These are phyloP conservation scores for Mortierella hygrophila DNA, from an alignment of 192 early-diverging fungal species.

Conservation along the genomic window DNA sequence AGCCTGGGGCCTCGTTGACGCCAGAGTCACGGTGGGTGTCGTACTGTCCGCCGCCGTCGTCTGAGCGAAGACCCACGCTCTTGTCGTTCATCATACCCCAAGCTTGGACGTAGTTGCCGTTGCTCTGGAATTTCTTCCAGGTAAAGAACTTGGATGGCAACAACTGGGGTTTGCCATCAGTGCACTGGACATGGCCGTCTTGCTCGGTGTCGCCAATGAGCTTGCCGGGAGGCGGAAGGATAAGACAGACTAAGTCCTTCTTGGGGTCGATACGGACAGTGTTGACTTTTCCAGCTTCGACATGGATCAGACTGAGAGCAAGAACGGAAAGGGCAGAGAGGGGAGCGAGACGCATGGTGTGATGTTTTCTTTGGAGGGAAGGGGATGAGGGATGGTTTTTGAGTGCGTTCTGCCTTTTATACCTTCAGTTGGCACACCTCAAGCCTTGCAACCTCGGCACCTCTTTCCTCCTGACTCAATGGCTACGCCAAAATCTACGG, in stretches of 20 bases:
- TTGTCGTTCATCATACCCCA: constrained; percentile 57
- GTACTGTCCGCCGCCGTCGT: constrained; percentile 64
- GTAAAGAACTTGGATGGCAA: constrained; percentile 53
- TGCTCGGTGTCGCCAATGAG: constrained; percentile 25
- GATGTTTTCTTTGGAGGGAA: neutral
- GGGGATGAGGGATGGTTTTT: neutral
- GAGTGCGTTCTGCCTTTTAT: too few relatives aligned
- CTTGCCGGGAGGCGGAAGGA: constrained; percentile 23
- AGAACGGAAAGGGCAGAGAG: constrained; percentile 22
- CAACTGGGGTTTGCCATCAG: constrained; percentile 38
- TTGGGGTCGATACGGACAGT: constrained; percentile 19
- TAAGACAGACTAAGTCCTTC: constrained; percentile 14
- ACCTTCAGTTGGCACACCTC: too few relatives aligned
- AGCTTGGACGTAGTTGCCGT: constrained; percentile 55
- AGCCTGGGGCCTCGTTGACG: constrained; percentile 46
- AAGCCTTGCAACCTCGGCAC: too few relatives aligned
- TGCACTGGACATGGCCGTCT: constrained; percentile 29
- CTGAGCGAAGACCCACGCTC: constrained; percentile 34
- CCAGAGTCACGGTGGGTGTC: constrained; percentile 56
- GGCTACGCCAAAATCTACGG: too few relatives aligned
- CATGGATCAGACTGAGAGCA: constrained; percentile 1
- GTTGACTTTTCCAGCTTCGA: constrained; percentile 3
- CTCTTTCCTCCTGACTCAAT: too few relatives aligned
- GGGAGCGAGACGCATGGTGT: constrained; percentile 21
- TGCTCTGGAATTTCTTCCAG: constrained; percentile 45